Evolutionary conservation across 306 rosid species (phyloP).

Genomic region (Dryas octopetala): DNA sequence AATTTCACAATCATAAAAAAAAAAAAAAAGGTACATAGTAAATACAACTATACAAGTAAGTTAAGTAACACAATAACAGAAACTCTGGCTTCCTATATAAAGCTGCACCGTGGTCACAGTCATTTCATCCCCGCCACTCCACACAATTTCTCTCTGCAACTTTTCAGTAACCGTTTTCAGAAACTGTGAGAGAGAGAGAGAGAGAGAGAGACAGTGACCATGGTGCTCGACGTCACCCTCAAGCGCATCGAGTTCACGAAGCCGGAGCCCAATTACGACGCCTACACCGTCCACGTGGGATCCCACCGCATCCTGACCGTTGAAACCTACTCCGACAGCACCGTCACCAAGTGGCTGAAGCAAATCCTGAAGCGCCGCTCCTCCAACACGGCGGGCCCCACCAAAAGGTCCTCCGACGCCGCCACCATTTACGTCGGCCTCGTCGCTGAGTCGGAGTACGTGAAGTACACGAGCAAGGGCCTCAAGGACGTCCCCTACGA

Average conservation of each 20-base stretch:
- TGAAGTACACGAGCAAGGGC: background rate
- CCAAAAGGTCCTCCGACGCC: background rate
- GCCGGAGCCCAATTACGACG: too few relatives aligned
- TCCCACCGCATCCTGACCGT: slow-evolving; percentile 36
- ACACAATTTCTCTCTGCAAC: background rate
- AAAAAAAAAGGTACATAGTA: too few relatives aligned
- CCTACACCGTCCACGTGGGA: slow-evolving; percentile 24
- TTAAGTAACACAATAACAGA: too few relatives aligned
- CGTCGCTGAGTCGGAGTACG: background rate
- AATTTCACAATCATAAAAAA: too few relatives aligned
- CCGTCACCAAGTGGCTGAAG: slow-evolving; percentile 19
- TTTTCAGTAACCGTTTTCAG: background rate
- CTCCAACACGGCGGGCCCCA: background rate
- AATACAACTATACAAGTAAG: too few relatives aligned
- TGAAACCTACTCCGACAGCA: background rate
- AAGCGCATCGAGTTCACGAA: background rate
- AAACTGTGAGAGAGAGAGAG: background rate
- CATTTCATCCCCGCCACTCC: too few relatives aligned
- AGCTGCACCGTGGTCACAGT: too few relatives aligned
- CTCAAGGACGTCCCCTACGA: background rate
- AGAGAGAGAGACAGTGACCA: background rate
- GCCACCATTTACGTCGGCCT: slow-evolving; percentile 21
- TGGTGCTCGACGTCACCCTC: slow-evolving; percentile 17
- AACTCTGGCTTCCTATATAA: too few relatives aligned
- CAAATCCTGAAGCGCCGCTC: slow-evolving; percentile 7